Conservation (phyloP, 2,329 filamentous ascomycete species). For the Hypoxylon rubiginosum region DNA sequence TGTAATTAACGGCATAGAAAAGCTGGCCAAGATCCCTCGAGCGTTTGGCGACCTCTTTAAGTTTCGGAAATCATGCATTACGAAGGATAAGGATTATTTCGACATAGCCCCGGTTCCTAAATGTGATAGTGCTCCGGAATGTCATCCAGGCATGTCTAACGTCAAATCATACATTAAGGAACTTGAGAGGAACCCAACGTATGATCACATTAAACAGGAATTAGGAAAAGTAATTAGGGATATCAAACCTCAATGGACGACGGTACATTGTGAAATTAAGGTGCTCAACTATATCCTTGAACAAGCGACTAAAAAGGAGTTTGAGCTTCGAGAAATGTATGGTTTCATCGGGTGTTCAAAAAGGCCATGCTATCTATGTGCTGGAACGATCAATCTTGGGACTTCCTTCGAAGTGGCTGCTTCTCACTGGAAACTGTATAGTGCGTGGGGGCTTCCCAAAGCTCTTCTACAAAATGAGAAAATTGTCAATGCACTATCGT, state of each 20-base stretch:
- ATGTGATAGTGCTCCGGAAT: background rate
- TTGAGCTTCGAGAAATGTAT: background rate
- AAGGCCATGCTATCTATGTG: constrained; percentile 1
- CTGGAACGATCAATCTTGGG: background rate
- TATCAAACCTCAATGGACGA: background rate
- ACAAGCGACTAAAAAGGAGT: no score
- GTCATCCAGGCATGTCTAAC: background rate
- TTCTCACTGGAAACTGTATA: background rate
- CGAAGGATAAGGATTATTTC: background rate
- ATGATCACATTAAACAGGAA: background rate
- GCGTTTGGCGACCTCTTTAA: background rate
- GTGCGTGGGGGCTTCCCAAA: background rate
- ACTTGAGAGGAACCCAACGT: background rate
- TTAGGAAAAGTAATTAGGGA: background rate
- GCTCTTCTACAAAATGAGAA: background rate
- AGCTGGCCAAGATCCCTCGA: background rate
- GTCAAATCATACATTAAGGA: background rate
- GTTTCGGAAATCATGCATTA: background rate
- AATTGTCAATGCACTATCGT: background rate
- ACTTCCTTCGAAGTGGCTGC: background rate
- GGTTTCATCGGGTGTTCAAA: background rate
- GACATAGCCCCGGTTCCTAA: background rate
- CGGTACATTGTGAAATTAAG: background rate
- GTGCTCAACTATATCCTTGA: background rate
- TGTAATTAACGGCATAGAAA: background rate